These are phyloP conservation scores for Fagopyrum homotropicum DNA, from an alignment of 148 eudicot species.

Conservation along the genomic window DNA sequence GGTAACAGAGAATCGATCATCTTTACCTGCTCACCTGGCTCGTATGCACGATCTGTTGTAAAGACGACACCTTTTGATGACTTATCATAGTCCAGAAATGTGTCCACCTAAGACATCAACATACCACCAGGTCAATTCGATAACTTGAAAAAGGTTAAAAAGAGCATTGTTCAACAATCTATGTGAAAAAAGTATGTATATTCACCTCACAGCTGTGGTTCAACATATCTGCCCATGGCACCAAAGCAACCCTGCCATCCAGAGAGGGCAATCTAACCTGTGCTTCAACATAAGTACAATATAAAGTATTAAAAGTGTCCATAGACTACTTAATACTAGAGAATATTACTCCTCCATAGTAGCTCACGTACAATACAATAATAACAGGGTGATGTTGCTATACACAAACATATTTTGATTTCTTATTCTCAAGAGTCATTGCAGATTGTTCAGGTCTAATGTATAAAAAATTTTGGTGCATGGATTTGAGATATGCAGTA, in stretches of 20 bases:
- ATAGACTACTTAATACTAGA: background rate
- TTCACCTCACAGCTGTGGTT: constrained; percentile 87
- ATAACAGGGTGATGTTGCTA: background rate
- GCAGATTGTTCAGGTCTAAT: background rate
- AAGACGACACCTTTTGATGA: constrained; percentile 85
- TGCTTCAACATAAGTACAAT: constrained; percentile 10
- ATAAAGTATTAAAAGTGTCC: background rate
- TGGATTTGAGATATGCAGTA: background rate
- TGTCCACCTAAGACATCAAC: constrained; percentile 54
- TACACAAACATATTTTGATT: background rate
- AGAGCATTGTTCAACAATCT: background rate
- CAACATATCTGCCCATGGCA: constrained; percentile 99
- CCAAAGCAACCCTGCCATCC: constrained; percentile 91
- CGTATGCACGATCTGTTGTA: constrained; percentile 81
- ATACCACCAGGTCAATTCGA: constrained; percentile 4
- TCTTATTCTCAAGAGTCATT: background rate
- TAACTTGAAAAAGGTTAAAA: background rate
- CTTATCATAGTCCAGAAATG: constrained; percentile 85
- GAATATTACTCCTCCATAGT: background rate
- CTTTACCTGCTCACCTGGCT: constrained; percentile 99
- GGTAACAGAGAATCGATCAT: background rate
- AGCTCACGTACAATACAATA: background rate
- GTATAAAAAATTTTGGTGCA: background rate
- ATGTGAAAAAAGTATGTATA: background rate
- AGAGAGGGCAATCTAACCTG: constrained; percentile 95